Evolutionary conservation across 345 rosid genomes (phyloP).

Genomic region (Schrenkiella parvula): DNA sequence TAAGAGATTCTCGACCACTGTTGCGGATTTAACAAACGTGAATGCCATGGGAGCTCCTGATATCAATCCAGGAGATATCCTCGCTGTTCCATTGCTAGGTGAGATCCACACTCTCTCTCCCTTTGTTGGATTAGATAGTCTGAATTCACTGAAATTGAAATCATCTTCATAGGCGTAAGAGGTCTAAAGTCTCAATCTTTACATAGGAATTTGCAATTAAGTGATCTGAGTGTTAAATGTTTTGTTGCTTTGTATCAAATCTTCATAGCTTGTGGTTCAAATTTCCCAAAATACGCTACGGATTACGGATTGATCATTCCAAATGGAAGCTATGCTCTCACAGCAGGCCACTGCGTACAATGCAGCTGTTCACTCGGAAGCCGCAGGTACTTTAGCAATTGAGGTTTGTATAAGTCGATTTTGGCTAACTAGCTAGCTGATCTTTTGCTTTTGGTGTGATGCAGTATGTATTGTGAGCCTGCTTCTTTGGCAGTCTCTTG

Average conservation of each 20-base stretch:
- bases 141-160: neutral
- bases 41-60: slow-evolving; percentile 88
- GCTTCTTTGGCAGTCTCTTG: slow-evolving; percentile 88
- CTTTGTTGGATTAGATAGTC: neutral
- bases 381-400: slow-evolving; percentile 49
- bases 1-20: slow-evolving; percentile 57
- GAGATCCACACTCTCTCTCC: neutral
- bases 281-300: slow-evolving; percentile 70
- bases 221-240: no score
- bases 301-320: slow-evolving; percentile 77
- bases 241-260: neutral
- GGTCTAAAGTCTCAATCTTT: neutral
- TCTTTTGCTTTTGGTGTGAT: neutral
- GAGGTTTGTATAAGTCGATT: neutral
- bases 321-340: slow-evolving; percentile 86
- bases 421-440: slow-evolving; percentile 10
- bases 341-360: slow-evolving; percentile 95
- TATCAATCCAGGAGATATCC: slow-evolving; percentile 67
- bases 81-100: slow-evolving; percentile 88
- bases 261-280: slow-evolving; percentile 77
- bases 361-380: slow-evolving; percentile 89
- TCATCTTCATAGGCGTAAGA: neutral
- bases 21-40: slow-evolving; percentile 88
- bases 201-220: no score
- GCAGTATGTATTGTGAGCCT: slow-evolving; percentile 88